phyloP scores from a whole-genome alignment of 2,329 filamentous ascomycete genomes.

The Diaporthe sp. region DNA sequence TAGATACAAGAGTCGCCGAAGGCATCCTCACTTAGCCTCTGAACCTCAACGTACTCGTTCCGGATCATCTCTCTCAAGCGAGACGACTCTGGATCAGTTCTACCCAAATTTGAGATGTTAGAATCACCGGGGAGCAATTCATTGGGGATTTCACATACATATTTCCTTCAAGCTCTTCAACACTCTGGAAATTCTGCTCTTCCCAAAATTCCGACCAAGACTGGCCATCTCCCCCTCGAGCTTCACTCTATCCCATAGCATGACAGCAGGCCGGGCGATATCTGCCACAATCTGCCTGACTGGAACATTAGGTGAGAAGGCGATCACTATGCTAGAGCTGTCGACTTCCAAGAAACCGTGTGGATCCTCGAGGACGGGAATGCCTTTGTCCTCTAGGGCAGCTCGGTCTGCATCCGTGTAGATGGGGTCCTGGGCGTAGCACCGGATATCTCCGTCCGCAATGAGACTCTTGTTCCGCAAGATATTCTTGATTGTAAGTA shows the following conservation, averaged over 20 bases:
- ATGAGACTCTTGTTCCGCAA: background rate
- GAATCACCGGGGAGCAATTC: no score
- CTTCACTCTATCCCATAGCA: background rate
- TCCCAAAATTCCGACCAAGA: background rate
- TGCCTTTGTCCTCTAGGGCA: background rate
- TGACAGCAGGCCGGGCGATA: background rate
- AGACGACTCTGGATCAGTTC: conserved; percentile 7
- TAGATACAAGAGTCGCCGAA: background rate
- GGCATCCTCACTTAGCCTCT: background rate
- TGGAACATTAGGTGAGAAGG: background rate
- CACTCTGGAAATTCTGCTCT: background rate
- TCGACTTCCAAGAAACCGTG: conserved; percentile 7
- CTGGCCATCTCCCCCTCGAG: background rate
- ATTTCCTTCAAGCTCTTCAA: background rate
- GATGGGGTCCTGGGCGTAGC: background rate
- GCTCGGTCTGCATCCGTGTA: background rate
- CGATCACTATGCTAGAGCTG: background rate
- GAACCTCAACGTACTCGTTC: background rate
- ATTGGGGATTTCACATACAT: background rate
- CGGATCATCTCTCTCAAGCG: background rate
- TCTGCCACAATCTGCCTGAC: conserved; percentile 27
- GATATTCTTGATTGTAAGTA: background rate
- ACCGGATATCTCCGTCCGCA: background rate
- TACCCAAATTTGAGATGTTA: background rate
- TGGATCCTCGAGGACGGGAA: background rate